phyloP scores from a whole-genome alignment of 2,329 filamentous ascomycete genomes.

The Verticillium zaregamsianum region DNA sequence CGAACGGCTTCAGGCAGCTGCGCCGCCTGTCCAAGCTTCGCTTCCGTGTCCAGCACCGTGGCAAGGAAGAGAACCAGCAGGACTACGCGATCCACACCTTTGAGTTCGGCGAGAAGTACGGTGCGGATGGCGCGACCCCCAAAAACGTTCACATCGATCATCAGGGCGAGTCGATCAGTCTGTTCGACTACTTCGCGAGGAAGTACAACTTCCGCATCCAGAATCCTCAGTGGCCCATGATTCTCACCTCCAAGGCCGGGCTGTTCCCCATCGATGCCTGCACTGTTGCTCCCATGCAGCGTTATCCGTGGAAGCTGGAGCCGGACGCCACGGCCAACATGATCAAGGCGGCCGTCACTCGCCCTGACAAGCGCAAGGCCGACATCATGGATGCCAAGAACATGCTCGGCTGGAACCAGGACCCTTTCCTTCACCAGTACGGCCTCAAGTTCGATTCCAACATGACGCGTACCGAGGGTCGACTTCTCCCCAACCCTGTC shows the following conservation, averaged over 20 bases:
- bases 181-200: conserved; percentile 53
- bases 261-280: conserved; percentile 61
- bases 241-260: conserved; percentile 51
- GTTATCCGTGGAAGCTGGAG: conserved; percentile 60
- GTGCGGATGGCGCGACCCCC: conserved; percentile 41
- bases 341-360: conserved; percentile 90
- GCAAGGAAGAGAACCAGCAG: conserved; percentile 40
- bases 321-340: conserved; percentile 69
- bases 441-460: conserved; percentile 63
- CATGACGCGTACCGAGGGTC: conserved; percentile 66
- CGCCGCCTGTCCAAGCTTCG: conserved; percentile 50
- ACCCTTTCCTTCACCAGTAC: conserved; percentile 68
- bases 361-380: conserved; percentile 61
- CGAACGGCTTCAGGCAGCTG: conserved; percentile 51
- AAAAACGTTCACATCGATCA: conserved; percentile 40
- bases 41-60: conserved; percentile 52
- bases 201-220: conserved; percentile 49
- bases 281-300: conserved; percentile 47
- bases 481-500: conserved; percentile 65
- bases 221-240: conserved; percentile 47
- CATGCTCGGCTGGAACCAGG: conserved; percentile 62
- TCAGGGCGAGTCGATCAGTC: conserved; percentile 38
- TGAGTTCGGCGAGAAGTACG: conserved; percentile 39
- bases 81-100: conserved; percentile 50
- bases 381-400: conserved; percentile 66